phyloP scores from a whole-genome alignment of 371 early-diverging fungal species.

The Mucor sp. region DNA sequence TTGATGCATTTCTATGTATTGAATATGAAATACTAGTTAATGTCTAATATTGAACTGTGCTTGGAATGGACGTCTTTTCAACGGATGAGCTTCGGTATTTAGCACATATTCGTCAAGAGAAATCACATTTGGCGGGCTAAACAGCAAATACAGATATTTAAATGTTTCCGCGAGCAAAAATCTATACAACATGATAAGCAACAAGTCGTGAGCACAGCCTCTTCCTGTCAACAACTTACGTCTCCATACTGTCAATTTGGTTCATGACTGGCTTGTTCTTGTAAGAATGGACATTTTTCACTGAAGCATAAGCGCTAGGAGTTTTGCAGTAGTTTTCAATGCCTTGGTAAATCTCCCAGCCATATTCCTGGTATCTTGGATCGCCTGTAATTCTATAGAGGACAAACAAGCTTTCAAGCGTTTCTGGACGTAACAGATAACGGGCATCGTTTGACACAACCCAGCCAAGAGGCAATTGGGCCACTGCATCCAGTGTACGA shows the following conservation, averaged over 20 bases:
- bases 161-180: constrained; percentile 70
- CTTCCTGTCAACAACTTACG: constrained; percentile 18
- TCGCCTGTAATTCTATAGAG: constrained; percentile 75
- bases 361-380: constrained; percentile 57
- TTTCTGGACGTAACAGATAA: constrained; percentile 51
- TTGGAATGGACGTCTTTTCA: neutral
- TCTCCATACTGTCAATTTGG: constrained; percentile 45
- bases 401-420: constrained; percentile 74
- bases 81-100: constrained; percentile 24
- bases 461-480: neutral
- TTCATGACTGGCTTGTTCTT: constrained; percentile 35
- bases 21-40: too few species aligned
- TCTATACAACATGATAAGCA: constrained; percentile 24
- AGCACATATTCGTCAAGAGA: constrained; percentile 21
- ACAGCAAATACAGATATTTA: constrained; percentile 20
- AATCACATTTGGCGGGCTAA: constrained; percentile 21
- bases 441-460: neutral
- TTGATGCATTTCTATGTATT: too few species aligned
- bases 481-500: neutral
- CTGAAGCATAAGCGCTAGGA: constrained; percentile 59
- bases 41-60: neutral
- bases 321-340: constrained; percentile 65
- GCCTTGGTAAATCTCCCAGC: constrained; percentile 68
- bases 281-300: constrained; percentile 46
- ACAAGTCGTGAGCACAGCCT: neutral